Evolutionary conservation across 306 rosid genomes (phyloP).

Genomic region (Cucumis hystrix): DNA sequence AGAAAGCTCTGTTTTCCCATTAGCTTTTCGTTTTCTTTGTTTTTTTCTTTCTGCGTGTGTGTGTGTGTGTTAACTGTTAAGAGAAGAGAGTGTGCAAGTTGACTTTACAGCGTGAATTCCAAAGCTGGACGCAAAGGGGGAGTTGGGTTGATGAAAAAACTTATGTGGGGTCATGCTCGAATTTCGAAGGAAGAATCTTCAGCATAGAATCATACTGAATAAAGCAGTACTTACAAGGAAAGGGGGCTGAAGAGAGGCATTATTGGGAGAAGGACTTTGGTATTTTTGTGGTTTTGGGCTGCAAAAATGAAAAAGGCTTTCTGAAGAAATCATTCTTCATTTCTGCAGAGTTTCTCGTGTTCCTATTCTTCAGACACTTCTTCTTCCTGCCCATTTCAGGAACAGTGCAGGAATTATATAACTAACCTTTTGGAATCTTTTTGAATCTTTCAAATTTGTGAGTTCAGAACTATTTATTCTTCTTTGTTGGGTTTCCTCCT

Average conservation of each 20-base stretch:
- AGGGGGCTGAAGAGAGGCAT: neutral
- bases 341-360: neutral
- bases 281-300: neutral
- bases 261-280: neutral
- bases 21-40: neutral
- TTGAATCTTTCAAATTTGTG: slow-evolving; percentile 9
- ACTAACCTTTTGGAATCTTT: neutral
- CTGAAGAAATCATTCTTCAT: neutral
- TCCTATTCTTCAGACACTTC: slow-evolving; percentile 8
- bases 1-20: neutral
- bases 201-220: slow-evolving; percentile 7
- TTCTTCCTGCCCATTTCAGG: slow-evolving; percentile 1
- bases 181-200: slow-evolving; percentile 17
- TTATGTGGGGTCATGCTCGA: slow-evolving; percentile 12
- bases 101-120: slow-evolving; percentile 35
- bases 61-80: too few species aligned
- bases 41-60: neutral
- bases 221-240: neutral
- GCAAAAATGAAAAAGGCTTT: neutral
- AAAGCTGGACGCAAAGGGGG: slow-evolving; percentile 4
- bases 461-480: slow-evolving; percentile 7
- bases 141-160: neutral
- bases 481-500: neutral
- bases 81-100: slow-evolving; percentile 5
- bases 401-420: neutral